These are phyloP conservation scores for Paramarasmius palmivorus DNA, from an alignment of 1,284 basidiomycete species.

Conservation along the genomic window DNA sequence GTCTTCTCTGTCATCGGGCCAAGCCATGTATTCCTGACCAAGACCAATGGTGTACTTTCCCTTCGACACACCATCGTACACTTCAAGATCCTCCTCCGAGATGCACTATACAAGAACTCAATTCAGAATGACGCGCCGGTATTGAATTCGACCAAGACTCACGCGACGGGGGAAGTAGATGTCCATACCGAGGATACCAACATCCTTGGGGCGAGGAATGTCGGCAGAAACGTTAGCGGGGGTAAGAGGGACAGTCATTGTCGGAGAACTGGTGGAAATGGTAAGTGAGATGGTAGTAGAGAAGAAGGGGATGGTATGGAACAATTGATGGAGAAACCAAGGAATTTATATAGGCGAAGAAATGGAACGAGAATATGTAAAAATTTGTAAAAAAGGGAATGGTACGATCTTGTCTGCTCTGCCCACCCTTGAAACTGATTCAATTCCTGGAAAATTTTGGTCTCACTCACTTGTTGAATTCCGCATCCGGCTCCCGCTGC, in stretches of 20 bases:
- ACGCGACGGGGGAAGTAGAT: constrained; percentile 93
- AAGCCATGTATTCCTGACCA: constrained; percentile 98
- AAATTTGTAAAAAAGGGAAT: constrained; percentile 12
- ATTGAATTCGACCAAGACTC: constrained; percentile 31
- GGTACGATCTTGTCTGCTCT: constrained; percentile 13
- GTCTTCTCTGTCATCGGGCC: constrained; percentile 96
- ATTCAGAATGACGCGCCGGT: constrained; percentile 15
- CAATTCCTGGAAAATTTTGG: too few relatives aligned
- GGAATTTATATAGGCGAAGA: constrained; percentile 5
- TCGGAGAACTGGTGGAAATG: constrained; percentile 20
- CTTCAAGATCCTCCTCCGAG: constrained; percentile 93
- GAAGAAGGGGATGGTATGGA: not conserved
- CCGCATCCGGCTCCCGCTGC: too few relatives aligned
- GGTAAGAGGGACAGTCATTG: constrained; percentile 42
- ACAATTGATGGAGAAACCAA: constrained; percentile 1
- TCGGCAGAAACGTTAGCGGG: constrained; percentile 29
- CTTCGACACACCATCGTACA: constrained; percentile 92
- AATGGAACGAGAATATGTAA: constrained; percentile 24
- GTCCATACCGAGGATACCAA: constrained; percentile 91
- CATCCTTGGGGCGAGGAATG: constrained; percentile 78
- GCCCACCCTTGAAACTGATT: too few relatives aligned
- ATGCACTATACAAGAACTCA: constrained; percentile 64
- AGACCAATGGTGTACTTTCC: constrained; percentile 99
- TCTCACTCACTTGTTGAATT: too few relatives aligned
- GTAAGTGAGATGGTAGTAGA: constrained; percentile 7